Evolutionary conservation across 441 rosid species (phyloP).

Genomic region (Omphalea diandra): DNA sequence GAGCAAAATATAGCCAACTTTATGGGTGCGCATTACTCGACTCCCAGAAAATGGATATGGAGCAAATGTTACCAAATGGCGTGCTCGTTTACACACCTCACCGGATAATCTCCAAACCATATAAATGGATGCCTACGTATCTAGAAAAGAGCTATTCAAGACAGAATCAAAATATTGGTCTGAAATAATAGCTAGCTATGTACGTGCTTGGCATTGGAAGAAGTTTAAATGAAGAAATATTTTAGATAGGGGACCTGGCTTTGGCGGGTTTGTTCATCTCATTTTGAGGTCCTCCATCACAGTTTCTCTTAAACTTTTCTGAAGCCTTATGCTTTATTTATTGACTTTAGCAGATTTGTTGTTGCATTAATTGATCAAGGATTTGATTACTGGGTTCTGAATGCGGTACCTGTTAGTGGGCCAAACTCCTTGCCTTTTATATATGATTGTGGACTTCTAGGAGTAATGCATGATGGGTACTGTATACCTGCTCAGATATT

Average conservation of each 20-base stretch:
- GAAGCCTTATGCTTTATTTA: slow-evolving; percentile 16
- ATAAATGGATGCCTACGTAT: slow-evolving; percentile 76
- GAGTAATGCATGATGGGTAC: slow-evolving; percentile 98
- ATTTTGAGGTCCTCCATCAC: slow-evolving; percentile 3
- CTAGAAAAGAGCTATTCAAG: slow-evolving; percentile 86
- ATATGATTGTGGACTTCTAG: slow-evolving; percentile 92
- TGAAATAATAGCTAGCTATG: slow-evolving; percentile 70
- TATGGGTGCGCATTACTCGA: slow-evolving; percentile 78
- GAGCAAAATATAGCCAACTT: no score
- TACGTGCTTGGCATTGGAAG: slow-evolving; percentile 78
- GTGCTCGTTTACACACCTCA: slow-evolving; percentile 77
- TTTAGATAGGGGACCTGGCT: slow-evolving; percentile 95
- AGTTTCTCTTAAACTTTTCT: slow-evolving; percentile 5
- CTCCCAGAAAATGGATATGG: slow-evolving; percentile 89
- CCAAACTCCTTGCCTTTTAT: slow-evolving; percentile 94
- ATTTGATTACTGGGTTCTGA: slow-evolving; percentile 89
- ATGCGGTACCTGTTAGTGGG: slow-evolving; percentile 86
- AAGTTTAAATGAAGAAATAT: slow-evolving; percentile 80
- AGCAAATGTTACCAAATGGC: slow-evolving; percentile 73
- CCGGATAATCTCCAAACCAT: slow-evolving; percentile 92
- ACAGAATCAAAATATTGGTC: slow-evolving; percentile 93
- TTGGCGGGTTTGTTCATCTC: slow-evolving; percentile 72
- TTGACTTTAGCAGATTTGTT: slow-evolving; percentile 66
- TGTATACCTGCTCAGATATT: slow-evolving; percentile 11
- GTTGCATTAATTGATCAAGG: slow-evolving; percentile 73